These are phyloP conservation scores for Mortierella sp. DNA, from an alignment of 371 early-diverging fungal genomes.

Conservation along the genomic window DNA sequence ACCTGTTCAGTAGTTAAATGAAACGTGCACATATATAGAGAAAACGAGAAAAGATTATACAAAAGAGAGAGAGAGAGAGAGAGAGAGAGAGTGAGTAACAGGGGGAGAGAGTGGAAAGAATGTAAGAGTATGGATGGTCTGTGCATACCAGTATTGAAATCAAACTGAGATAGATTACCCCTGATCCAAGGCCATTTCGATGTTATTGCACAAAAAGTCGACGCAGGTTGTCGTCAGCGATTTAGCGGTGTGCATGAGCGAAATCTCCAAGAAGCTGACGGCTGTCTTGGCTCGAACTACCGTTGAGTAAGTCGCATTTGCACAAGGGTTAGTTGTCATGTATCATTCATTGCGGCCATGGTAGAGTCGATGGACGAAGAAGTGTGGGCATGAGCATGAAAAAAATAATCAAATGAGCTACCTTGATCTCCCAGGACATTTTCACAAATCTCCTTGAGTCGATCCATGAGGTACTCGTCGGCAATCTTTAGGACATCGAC, in stretches of 20 bases:
- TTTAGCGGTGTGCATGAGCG: slow-evolving; percentile 67
- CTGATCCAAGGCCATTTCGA: slow-evolving; percentile 69
- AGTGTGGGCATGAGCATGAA: background rate
- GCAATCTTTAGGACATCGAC: slow-evolving; percentile 71
- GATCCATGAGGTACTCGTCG: slow-evolving; percentile 72
- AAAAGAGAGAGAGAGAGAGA: background rate
- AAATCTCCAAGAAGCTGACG: slow-evolving; percentile 64
- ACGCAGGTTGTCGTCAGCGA: slow-evolving; percentile 69
- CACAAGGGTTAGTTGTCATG: background rate
- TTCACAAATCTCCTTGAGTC: slow-evolving; percentile 70
- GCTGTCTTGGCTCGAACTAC: slow-evolving; percentile 68
- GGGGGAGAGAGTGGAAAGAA: background rate
- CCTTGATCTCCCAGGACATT: slow-evolving; percentile 61
- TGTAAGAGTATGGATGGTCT: background rate
- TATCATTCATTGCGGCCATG: background rate
- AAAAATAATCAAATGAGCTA: background rate
- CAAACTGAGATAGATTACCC: slow-evolving; percentile 42
- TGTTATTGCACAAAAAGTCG: slow-evolving; percentile 71
- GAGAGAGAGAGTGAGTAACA: too few species aligned
- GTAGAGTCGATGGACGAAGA: background rate
- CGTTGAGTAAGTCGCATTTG: background rate
- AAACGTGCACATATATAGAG: background rate
- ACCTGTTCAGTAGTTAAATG: slow-evolving; percentile 19
- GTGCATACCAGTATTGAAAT: background rate
- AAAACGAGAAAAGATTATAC: background rate